These are phyloP conservation scores for Fraxinus paxiana DNA, from an alignment of 305 asterid species.

Conservation along the genomic window DNA sequence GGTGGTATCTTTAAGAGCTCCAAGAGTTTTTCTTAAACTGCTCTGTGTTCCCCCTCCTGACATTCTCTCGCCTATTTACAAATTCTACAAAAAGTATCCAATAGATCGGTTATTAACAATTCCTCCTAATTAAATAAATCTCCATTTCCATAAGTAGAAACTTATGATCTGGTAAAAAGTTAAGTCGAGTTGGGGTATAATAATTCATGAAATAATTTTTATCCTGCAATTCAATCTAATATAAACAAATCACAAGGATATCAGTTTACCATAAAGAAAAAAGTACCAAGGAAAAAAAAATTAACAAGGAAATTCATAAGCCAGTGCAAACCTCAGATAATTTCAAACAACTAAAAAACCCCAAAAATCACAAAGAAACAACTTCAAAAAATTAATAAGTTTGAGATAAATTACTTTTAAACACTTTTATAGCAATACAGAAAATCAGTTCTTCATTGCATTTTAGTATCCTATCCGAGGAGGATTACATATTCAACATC, in stretches of 20 bases:
- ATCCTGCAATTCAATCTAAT: neutral
- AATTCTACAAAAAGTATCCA: slow-evolving; percentile 32
- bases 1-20: slow-evolving; percentile 90
- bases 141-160: slow-evolving; percentile 10
- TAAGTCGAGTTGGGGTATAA: neutral
- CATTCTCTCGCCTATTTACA: slow-evolving; percentile 45
- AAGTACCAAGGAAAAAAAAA: neutral
- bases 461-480: neutral
- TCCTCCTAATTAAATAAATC: slow-evolving; percentile 25
- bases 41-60: slow-evolving; percentile 78
- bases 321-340: neutral
- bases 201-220: neutral
- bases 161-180: neutral
- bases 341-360: neutral
- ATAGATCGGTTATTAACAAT: slow-evolving; percentile 2
- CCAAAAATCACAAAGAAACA: neutral
- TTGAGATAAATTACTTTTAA: neutral
- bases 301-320: slow-evolving; percentile 5
- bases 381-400: neutral
- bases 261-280: slow-evolving; percentile 11
- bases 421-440: neutral
- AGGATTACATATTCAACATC: neutral
- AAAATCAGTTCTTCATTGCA: neutral
- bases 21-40: slow-evolving; percentile 88
- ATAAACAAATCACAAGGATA: neutral